Base-by-base conservation (phyloP, 2,329 filamentous ascomycete species). In the Orbilia ellipsospora region DNA sequence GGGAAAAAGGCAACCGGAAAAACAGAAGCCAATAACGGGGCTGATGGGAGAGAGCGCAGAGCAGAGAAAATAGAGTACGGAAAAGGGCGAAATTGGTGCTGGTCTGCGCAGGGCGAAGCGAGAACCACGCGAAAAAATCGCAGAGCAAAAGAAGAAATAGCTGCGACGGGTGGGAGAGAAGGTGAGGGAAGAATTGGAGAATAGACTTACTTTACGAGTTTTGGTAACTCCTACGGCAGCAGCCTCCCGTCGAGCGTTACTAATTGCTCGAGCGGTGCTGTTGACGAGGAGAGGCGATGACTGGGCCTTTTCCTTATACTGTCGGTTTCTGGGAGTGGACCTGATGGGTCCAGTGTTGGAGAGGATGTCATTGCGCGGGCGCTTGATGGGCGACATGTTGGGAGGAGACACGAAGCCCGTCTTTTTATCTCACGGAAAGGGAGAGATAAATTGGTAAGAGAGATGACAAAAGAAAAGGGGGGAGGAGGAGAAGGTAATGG, bases 71-170 rank as follows among this genome's bases (percentile, higher is more conserved):
- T 42, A 36, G 44, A 57, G 12, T 15, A 18, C 23, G 48, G 48
- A 52, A 52, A 45, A 31, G 28, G 50, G 31, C 3, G 26, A 66
- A 51, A 4, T 36, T 23, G 63, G 40, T 45, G 51, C 26, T 66
- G 52, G 66, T 54, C 45, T 48, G 59, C 54, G 54, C 72, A 59
- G 48, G 70, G 70, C 57, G 64, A 75, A 75, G 72, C 72, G 64
- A 69, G 64, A 69, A 62, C 36, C 20, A 18, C 72, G 57, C 72
- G 72, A 57, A 54, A 75, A 69, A 68, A 54, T 15, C 26, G 56
- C 62, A 62, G 20, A 10, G 60, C 31, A 40, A 51, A 8, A 15
- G 15, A 15, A 42, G n/a, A 13, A 52, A 20, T 12, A 40, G 18
- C 10, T 12, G 62, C 40, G 20, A 52, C 20, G 20, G 18, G 26